Base-by-base conservation (phyloP, 2,329 filamentous ascomycete species). In the Nigrospora osmanthi region DNA sequence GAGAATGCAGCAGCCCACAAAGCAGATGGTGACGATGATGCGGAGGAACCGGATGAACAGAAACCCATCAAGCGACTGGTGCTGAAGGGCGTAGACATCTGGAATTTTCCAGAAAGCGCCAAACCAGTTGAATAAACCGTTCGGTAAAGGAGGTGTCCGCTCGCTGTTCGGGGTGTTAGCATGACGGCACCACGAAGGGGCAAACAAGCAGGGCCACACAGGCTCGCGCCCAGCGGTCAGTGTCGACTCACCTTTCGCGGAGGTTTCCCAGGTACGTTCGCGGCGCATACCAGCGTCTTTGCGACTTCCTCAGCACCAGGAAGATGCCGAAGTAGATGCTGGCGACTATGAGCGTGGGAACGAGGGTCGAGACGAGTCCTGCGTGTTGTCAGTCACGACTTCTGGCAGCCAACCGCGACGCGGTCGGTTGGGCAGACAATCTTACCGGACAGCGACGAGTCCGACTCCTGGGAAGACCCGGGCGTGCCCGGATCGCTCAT, bases 11-110 rank as follows among this genome's bases (percentile, higher is more conserved):
- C 83, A 87, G 47, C 93, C 93, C 11, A 91, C 83, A 38, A 97
- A 78, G 66, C 85, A 90, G 52, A 94, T 85, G 48, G 82, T 70
- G 31, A 85, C 74, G 9, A 84, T 68, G 51, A 90, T 84, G 58
- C 89, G 88, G 51, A 97, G 69, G 58, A 91, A 95, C 33, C 91
- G 88, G 28, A 97, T 73, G 62, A 94, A 89, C 42, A 97, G 81
- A 64, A 91, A 97, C 31, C 86, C 87, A 62, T 98, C 91, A 50
- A 98, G 78, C 1, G 89, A 94, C 61, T 91, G 88, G 68, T 95
- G 89, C 58, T 93, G 87, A 17, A 97, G 78, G 23, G 90, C 80
- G 58, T 87, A 89, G 35, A 82, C 81, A 61, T 97, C 90, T 4
- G 77, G 76, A 37, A 78, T 75, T 54, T 75, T 76, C 68, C 79